Evolutionary conservation across 1,139 yeast genomes (phyloP), one percentile per base, ranked within the genome.

Genomic region (Scheffersomyces quercinus): DNA sequence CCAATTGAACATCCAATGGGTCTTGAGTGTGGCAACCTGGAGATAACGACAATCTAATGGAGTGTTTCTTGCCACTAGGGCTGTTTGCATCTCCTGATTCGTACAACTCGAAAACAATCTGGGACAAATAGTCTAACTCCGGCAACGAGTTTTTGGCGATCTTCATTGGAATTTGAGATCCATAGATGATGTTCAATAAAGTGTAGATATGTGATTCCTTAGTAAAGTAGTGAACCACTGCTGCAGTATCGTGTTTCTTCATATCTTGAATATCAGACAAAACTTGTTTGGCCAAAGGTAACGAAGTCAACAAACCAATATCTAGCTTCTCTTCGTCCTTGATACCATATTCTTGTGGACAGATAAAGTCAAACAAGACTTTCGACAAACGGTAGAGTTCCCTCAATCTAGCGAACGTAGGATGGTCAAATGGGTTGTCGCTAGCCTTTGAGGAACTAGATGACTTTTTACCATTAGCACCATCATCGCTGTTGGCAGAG

Each of bases 11-110:
- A 67, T 95, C 99, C 50, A 95, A 75, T 13, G 99, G 99, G 65
- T 93, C 96, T 58, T 90, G 96, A 0, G 98, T 90, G 65, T 95
- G 97, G 65, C 99, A 95, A 29, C 99, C 99, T 0, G 99, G 98
- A 2, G 97, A 88, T 53, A 95, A 76, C 13, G 95, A 85, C 49
- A 95, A 76, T 56, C 98, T 79, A 41, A 95, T 85, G 1, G 96
- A 84, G 62, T 90, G 96, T 54, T 87, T 86, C 68, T 90, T 90
- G 38, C 82, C 84, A 7, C 83, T 81, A 10, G 74, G 70, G 46
- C 67, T 62, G 8, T 75, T 67, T 36, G 81, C 76, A 51, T 85
- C 90, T 28, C 79, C 83, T 34, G 88, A 79, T 63, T 95, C 99
- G 60, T 90, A 95, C 15, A 93, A 68, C 64, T 95, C 99, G 67